A percentile compares a stretch with the other conserved stretches of the same genome.
phyloP scores from a whole-genome alignment of 345 rosid species.

The Citrus unshiu region DNA sequence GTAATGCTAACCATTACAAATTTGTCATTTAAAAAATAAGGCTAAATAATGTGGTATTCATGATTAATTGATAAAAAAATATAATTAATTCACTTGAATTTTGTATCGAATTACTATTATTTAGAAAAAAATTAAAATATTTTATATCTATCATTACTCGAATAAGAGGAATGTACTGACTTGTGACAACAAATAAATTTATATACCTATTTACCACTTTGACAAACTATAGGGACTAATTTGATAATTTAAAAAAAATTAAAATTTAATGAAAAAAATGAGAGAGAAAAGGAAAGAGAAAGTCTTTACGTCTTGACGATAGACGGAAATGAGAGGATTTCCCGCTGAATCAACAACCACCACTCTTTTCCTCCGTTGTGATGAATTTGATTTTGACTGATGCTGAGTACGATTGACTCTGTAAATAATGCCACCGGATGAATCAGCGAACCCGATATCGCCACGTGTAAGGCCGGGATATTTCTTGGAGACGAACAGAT shows the following conservation, averaged over 20 bases:
- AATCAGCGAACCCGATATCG: conserved; percentile 65
- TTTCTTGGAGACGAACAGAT: conserved; percentile 72
- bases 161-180: no score
- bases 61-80: no score
- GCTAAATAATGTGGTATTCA: no score
- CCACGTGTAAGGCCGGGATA: conserved; percentile 53
- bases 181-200: no score
- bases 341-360: conserved; percentile 48
- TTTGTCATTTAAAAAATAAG: no score
- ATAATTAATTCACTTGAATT: no score
- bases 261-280: background rate
- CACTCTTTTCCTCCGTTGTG: conserved; percentile 5
- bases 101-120: no score
- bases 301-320: conserved; percentile 46
- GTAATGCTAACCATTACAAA: no score
- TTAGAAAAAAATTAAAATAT: no score
- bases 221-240: background rate
- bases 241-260: background rate
- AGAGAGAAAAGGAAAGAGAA: background rate
- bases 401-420: conserved; percentile 21
- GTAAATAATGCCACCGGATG: conserved; percentile 50
- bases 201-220: background rate
- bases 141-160: no score
- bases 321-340: conserved; percentile 43
- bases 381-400: conserved; percentile 6